Conservation (phyloP, 768 basidiomycete species). For the Rhodotorula diobovata region DNA sequence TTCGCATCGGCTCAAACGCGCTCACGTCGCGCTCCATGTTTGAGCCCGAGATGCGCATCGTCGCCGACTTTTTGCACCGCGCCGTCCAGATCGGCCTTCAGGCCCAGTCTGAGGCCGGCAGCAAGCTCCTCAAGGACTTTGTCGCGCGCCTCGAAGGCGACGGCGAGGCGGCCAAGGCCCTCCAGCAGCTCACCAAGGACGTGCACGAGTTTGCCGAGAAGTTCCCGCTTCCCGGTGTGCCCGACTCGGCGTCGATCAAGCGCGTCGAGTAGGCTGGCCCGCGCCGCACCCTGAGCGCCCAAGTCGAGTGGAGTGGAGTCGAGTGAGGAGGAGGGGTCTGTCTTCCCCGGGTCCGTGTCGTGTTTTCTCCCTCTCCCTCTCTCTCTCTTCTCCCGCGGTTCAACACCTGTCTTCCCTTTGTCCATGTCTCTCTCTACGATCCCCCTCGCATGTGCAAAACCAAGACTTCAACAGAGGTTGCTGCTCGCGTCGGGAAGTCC, state of each 20-base stretch:
- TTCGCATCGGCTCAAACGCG: slow-evolving; percentile 90
- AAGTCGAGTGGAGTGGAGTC: too few relatives aligned
- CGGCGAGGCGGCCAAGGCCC: slow-evolving; percentile 65
- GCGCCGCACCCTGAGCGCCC: neutral
- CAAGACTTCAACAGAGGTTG: neutral
- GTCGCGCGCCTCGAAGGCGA: slow-evolving; percentile 64
- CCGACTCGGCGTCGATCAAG: slow-evolving; percentile 43
- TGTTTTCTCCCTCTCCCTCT: neutral
- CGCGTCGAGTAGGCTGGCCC: slow-evolving; percentile 6
- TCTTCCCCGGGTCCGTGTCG: neutral
- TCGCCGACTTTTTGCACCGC: slow-evolving; percentile 88
- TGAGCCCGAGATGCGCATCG: slow-evolving; percentile 77
- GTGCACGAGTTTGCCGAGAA: slow-evolving; percentile 72
- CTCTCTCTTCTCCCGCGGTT: neutral
- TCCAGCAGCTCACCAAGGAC: slow-evolving; percentile 68
- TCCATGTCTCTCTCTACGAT: neutral
- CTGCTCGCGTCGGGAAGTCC: too few relatives aligned
- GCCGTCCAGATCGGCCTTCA: slow-evolving; percentile 82
- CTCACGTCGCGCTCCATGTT: slow-evolving; percentile 90
- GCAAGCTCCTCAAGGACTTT: slow-evolving; percentile 94
- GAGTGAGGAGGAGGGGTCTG: neutral
- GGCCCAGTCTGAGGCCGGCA: slow-evolving; percentile 90
- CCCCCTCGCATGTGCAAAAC: neutral
- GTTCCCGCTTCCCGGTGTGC: slow-evolving; percentile 90
- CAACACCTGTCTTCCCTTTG: neutral